A percentile compares a stretch with the other conserved stretches of the same genome.
These are phyloP conservation scores for Neonothopanus nambi DNA, from an alignment of 1,284 basidiomycete genomes.

Conservation along the genomic window DNA sequence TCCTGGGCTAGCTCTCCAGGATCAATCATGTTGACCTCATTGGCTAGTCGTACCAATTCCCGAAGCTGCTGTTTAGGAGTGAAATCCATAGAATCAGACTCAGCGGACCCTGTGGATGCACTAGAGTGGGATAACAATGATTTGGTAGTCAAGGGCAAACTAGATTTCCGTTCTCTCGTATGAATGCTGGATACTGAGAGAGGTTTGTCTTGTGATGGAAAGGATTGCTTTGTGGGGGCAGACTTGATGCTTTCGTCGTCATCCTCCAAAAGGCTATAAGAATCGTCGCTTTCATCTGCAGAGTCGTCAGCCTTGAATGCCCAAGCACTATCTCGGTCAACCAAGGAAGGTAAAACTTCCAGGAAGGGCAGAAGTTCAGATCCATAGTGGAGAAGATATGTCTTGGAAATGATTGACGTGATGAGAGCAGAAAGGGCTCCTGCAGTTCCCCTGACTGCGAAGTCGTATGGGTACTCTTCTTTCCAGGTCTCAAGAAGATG, in stretches of 20 bases:
- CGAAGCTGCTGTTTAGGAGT: constrained; percentile 59
- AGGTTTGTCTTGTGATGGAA: constrained; percentile 17
- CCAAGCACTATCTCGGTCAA: constrained; percentile 71
- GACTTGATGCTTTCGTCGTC: constrained; percentile 46
- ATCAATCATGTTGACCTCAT: constrained; percentile 54
- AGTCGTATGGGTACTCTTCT: constrained; percentile 69
- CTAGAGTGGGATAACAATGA: constrained; percentile 31
- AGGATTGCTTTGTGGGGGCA: constrained; percentile 23
- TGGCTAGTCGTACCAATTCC: constrained; percentile 56
- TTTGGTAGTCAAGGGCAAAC: constrained; percentile 54
- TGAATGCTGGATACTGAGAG: constrained; percentile 1
- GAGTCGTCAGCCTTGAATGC: constrained; percentile 60
- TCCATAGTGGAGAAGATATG: constrained; percentile 78
- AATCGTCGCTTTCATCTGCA: constrained; percentile 63
- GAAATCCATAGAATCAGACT: constrained; percentile 28
- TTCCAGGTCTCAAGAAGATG: constrained; percentile 76
- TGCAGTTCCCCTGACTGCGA: constrained; percentile 69
- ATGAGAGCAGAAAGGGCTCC: constrained; percentile 73
- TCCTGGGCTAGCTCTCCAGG: constrained; percentile 72
- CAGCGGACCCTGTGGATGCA: constrained; percentile 22
- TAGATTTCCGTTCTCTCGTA: constrained; percentile 62
- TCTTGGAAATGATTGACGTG: constrained; percentile 74
- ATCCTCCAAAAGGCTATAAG: constrained; percentile 51
- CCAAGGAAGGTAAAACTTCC: constrained; percentile 58
- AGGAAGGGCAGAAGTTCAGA: constrained; percentile 78